These are phyloP conservation scores for Brassica incana DNA, from an alignment of 345 rosid genomes.

Conservation along the genomic window DNA sequence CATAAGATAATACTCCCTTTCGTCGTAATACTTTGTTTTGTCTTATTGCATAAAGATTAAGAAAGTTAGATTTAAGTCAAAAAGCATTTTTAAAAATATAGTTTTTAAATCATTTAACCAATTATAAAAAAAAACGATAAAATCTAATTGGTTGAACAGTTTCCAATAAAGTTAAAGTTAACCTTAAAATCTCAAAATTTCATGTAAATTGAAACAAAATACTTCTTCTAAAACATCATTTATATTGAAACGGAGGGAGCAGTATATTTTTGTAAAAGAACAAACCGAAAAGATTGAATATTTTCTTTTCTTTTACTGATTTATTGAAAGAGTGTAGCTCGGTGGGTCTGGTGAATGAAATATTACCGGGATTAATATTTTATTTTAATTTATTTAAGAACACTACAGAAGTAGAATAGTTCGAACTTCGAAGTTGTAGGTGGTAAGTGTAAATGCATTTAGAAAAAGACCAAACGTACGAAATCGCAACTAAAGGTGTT, in stretches of 20 bases:
- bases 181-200: too few relatives aligned
- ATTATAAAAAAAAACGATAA: too few relatives aligned
- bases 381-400: background rate
- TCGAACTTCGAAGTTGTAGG: slow-evolving; percentile 6
- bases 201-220: too few relatives aligned
- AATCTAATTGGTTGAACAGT: too few relatives aligned
- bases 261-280: background rate
- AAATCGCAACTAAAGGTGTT: slow-evolving; percentile 25
- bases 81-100: too few relatives aligned
- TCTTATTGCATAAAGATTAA: too few relatives aligned
- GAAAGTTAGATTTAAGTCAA: too few relatives aligned
- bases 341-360: slow-evolving; percentile 37
- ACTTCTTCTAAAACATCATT: too few relatives aligned
- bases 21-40: too few relatives aligned
- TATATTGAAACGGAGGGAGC: too few relatives aligned
- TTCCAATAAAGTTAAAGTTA: too few relatives aligned
- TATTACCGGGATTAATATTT: background rate
- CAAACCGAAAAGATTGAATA: background rate
- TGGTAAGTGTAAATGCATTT: slow-evolving; percentile 24
- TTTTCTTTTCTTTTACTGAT: background rate
- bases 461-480: background rate
- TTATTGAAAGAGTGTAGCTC: slow-evolving; percentile 24
- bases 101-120: too few relatives aligned
- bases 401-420: slow-evolving; percentile 17
- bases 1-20: background rate